Conservation (phyloP, 2,329 filamentous ascomycete genomes). For the Neoscytalidium dimidiatum region DNA sequence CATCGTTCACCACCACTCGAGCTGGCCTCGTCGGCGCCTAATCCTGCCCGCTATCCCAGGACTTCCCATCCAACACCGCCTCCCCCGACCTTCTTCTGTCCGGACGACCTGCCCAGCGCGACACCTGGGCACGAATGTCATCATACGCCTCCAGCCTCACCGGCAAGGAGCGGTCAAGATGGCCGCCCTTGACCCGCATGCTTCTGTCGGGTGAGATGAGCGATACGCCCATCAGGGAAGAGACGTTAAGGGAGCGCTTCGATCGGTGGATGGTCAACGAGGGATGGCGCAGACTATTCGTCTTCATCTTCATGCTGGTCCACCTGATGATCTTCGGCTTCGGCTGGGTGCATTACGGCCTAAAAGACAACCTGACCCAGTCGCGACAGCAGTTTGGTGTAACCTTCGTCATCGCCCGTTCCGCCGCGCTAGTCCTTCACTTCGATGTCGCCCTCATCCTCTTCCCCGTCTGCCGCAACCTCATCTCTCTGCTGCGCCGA, state of each 20-base stretch:
- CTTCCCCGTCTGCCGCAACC: conserved; percentile 79
- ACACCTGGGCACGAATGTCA: neutral
- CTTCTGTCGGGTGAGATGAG: conserved; percentile 81
- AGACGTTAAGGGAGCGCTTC: conserved; percentile 71
- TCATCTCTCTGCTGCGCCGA: conserved; percentile 78
- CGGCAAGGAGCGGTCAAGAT: conserved; percentile 69
- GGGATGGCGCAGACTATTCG: conserved; percentile 79
- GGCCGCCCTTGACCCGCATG: conserved; percentile 80
- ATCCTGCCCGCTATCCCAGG: neutral
- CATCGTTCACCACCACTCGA: conserved; percentile 1
- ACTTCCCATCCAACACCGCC: neutral
- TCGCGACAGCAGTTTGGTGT: conserved; percentile 69
- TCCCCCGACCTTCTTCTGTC: neutral
- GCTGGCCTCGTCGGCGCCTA: conserved; percentile 15
- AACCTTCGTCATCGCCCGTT: conserved; percentile 74
- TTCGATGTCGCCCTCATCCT: conserved; percentile 79
- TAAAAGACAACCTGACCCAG: conserved; percentile 55
- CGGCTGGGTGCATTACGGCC: conserved; percentile 75
- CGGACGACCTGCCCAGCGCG: neutral
- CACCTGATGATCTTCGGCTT: conserved; percentile 79
- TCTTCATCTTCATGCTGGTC: conserved; percentile 71
- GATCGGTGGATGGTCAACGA: conserved; percentile 90
- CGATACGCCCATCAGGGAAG: conserved; percentile 67
- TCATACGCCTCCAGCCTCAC: conserved; percentile 31
- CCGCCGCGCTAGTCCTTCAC: conserved; percentile 75